Conservation (phyloP, 345 rosid species). For the Laguncularia racemosa region DNA sequence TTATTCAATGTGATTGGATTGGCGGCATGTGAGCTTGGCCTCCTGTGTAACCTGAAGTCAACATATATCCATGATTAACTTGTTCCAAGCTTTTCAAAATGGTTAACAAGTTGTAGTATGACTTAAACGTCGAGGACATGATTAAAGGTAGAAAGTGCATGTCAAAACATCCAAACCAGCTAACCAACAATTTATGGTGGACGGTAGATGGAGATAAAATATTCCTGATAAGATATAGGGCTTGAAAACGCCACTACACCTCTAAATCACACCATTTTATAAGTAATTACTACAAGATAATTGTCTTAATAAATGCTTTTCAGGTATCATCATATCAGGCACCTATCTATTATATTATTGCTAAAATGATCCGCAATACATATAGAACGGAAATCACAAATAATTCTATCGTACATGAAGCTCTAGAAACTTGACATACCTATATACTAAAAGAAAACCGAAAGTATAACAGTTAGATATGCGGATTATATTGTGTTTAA, state of each 20-base stretch:
- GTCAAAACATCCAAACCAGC: constrained; percentile 7
- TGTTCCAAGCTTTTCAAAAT: constrained; percentile 26
- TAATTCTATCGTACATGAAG: too few species aligned
- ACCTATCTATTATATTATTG: too few species aligned
- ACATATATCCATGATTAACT: constrained; percentile 29
- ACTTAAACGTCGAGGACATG: constrained; percentile 14
- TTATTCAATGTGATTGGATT: too few species aligned
- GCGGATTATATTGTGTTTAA: too few species aligned
- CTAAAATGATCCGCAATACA: too few species aligned
- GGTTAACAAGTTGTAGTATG: constrained; percentile 23
- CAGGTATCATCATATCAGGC: background rate
- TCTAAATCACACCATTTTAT: background rate
- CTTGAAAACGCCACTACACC: background rate
- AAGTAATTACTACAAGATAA: background rate
- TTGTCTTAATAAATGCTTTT: background rate
- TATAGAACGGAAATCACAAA: too few species aligned
- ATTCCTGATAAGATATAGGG: background rate
- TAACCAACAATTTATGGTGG: constrained; percentile 6
- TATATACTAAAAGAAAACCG: too few species aligned
- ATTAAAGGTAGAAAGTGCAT: constrained; percentile 16
- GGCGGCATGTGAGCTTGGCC: background rate
- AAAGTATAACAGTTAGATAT: too few species aligned
- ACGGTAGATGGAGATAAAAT: constrained; percentile 2
- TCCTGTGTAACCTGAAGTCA: constrained; percentile 29
- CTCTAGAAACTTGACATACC: too few species aligned